Base-by-base conservation (phyloP, 2,329 filamentous ascomycete species). In the Epichloe gansuensis region DNA sequence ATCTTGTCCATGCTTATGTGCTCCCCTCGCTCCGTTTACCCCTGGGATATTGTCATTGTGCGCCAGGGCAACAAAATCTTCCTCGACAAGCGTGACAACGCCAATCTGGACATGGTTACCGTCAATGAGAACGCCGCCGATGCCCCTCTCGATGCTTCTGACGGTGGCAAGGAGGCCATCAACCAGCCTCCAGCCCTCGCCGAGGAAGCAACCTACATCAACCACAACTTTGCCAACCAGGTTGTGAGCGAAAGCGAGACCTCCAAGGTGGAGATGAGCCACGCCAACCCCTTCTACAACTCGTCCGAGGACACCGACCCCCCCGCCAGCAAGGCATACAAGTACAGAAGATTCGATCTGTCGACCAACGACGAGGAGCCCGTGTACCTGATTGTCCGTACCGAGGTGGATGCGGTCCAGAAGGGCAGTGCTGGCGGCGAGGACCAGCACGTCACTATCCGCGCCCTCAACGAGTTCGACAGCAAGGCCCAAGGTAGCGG, bases 1-100 rank as follows among this genome's bases (percentile, higher is more conserved):
- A 90, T 98, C 63, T 81, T 98, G 54, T 97, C 91, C 59, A 97
- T 96, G 89, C 84, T 98, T 63, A 98, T 98, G 93, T 98, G 93
- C 73, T 84, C 93, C 49, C 87, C 93, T 54, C 88, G 94, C 64
- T 95, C 89, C 53, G 88, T 98, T 57, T 97, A 97, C 76, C 90
- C 90, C 43, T 98, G 93, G 93, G 93, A 98, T 71, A 84, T 98
- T 63, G 85, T 98, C 66, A 94, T 98, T 64, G 77, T 89, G 57
- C 84, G 87, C 69, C 89, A 94, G 69, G 89, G 87, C 69, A 87
- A 90, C 81, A 96, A 96, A 81, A 83, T 98, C 71, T 98, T 89
- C 82, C 83, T 98, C 59, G 93, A 98, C 79, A 98, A 98, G 83
- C 88, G 93, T 59, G 90, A 96, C 56, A 91, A 90, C 63, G 89